A percentile compares a stretch with the other conserved stretches of the same genome.
These are phyloP conservation scores for Lumnitzera racemosa DNA, from an alignment of 345 rosid genomes.

Conservation along the genomic window DNA sequence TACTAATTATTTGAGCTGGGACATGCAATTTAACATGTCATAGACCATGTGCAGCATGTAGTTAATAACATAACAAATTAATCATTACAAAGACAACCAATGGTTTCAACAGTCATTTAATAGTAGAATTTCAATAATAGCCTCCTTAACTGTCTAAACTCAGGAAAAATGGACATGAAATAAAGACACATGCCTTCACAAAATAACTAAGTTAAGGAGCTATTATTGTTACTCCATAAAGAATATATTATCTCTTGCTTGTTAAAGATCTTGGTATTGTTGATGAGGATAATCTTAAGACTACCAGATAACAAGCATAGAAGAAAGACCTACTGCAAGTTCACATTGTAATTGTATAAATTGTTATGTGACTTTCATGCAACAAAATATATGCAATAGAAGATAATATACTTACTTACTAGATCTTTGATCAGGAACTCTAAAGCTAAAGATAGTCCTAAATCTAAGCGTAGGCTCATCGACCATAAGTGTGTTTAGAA, in stretches of 20 bases:
- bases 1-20: no score
- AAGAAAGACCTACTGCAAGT: no score
- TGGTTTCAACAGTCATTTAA: no score
- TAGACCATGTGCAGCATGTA: no score
- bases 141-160: conserved; percentile 40
- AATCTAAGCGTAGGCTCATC: conserved; percentile 89
- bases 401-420: conserved; percentile 46
- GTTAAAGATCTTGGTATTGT: conserved; percentile 36
- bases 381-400: not conserved
- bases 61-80: no score
- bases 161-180: conserved; percentile 1
- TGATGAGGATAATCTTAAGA: conserved; percentile 44
- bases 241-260: conserved; percentile 37
- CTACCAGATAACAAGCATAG: conserved; percentile 30
- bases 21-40: no score
- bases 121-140: conserved; percentile 39
- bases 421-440: conserved; percentile 83
- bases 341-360: no score
- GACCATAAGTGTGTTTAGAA: conserved; percentile 58
- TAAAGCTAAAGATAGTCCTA: conserved; percentile 76
- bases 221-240: not conserved
- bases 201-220: not conserved
- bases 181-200: conserved; percentile 1
- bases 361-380: no score
- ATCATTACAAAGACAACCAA: no score